Evolutionary conservation across 2,329 filamentous ascomycete species (phyloP), one percentile per base, ranked within the genome.

Genomic region (Malbranchea zuffiana): DNA sequence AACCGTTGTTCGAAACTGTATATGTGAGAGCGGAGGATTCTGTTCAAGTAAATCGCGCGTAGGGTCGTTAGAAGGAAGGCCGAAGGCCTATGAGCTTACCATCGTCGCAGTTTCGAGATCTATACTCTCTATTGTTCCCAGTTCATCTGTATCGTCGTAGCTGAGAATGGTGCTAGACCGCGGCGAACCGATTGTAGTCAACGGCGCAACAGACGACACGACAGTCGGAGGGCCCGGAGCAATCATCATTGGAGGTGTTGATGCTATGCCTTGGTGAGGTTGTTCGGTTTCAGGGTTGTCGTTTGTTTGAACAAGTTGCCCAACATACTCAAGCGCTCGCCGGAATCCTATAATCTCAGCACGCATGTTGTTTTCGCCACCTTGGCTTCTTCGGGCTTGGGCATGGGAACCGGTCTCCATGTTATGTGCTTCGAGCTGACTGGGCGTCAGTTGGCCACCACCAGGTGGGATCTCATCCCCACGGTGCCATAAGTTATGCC

Each of bases 301-400:
- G 19, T 31, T 31, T 2, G 19, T 32, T 5, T 37, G 35, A 19
- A 70, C 59, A 6, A 72, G 52, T 27, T 66, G 59, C 27, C 64
- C 62, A 1, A 75, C 71, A 17, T 72, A 65, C 34, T 68, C 63
- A 32, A 72, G 67, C 1, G 70, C 69, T 12, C 64, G 58, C 20
- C 68, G 57, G 13, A 76, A 54, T 32, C 67, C 65, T 10, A 65
- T 53, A 24, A 75, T 72, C 41, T 70, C 66, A 16, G 59, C 56
- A 40, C 65, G 58, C 58, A 69, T 63, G 11, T 58, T 51, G 17
- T 48, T 51, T 34, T 71, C 65, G 35, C 68, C 62, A 37, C 63
- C 57, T 3, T 63, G 50, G 28, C 70, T 66, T 38, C 63, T 57
- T 3, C 63, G 50, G 25, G 71, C 66, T 11, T 10, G 12, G n/a